Conservation (phyloP, 73 alveolate species). For the Paramecium octaurelia region DNA sequence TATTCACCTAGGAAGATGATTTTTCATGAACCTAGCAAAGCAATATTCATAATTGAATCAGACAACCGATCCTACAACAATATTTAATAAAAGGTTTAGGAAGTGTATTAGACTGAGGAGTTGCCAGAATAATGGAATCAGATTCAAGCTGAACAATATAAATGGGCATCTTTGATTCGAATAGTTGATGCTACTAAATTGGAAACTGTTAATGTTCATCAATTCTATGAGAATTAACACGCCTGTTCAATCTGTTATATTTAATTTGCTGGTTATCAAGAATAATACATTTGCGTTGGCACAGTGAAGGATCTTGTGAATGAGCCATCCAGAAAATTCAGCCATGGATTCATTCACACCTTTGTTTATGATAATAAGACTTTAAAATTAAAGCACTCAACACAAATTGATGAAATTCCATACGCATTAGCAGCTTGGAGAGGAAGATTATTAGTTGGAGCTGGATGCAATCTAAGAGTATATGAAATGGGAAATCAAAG, state of each 20-base stretch:
- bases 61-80: slow-evolving; percentile 73
- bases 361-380: slow-evolving; percentile 78
- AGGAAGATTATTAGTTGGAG: slow-evolving; percentile 93
- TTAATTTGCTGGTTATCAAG: slow-evolving; percentile 66
- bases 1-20: slow-evolving; percentile 92
- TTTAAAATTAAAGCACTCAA: slow-evolving; percentile 82
- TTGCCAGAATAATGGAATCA: slow-evolving; percentile 67
- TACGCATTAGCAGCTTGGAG: slow-evolving; percentile 89
- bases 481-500: slow-evolving; percentile 96
- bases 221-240: slow-evolving; percentile 87
- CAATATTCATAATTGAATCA: slow-evolving; percentile 87
- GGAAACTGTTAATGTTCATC: slow-evolving; percentile 71
- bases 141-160: slow-evolving; percentile 77
- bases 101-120: slow-evolving; percentile 35
- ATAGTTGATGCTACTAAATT: slow-evolving; percentile 82
- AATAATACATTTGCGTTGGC: slow-evolving; percentile 75
- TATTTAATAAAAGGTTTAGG: slow-evolving; percentile 59
- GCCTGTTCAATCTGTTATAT: slow-evolving; percentile 75
- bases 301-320: slow-evolving; percentile 71
- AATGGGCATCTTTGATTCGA: slow-evolving; percentile 93
- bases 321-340: slow-evolving; percentile 66
- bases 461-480: slow-evolving; percentile 88
- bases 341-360: slow-evolving; percentile 73
- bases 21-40: slow-evolving; percentile 79
- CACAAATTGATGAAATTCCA: slow-evolving; percentile 89